A percentile compares a stretch with the other conserved stretches of the same genome.
phyloP scores from a whole-genome alignment of 2,329 filamentous ascomycete species.

The Venturia effusa region DNA sequence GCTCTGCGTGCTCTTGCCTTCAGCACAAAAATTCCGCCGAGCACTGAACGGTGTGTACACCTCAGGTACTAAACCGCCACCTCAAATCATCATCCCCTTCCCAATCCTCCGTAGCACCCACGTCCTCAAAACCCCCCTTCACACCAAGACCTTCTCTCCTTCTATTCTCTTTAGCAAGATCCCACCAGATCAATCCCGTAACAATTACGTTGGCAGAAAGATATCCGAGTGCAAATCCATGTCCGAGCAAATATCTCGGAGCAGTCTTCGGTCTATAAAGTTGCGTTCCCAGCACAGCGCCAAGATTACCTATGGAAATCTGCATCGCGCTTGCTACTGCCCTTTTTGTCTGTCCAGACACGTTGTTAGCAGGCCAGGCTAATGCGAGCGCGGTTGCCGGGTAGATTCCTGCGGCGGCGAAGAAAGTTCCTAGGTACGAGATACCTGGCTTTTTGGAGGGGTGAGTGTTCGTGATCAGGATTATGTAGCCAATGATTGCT shows the following conservation, averaged over 20 bases:
- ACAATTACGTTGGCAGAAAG: constrained; percentile 49
- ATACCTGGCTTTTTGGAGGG: constrained; percentile 41
- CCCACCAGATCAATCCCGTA: constrained; percentile 40
- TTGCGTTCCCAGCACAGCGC: constrained; percentile 59
- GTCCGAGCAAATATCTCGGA: constrained; percentile 34
- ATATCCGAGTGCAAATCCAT: constrained; percentile 49
- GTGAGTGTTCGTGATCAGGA: constrained; percentile 55
- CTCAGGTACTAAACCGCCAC: constrained; percentile 12
- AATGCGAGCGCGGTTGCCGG: constrained; percentile 51
- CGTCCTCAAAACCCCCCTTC: constrained; percentile 31
- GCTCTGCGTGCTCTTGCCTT: too few species aligned
- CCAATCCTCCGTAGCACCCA: constrained; percentile 44
- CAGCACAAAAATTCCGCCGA: too few species aligned
- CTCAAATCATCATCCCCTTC: constrained; percentile 48
- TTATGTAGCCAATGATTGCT: constrained; percentile 49
- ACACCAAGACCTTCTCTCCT: constrained; percentile 33
- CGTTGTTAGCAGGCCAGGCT: constrained; percentile 59
- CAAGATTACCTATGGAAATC: constrained; percentile 56
- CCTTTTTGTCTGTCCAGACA: constrained; percentile 58
- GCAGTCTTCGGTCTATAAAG: constrained; percentile 36
- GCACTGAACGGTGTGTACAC: too few species aligned
- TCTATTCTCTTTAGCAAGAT: constrained; percentile 48
- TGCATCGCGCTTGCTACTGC: constrained; percentile 57
- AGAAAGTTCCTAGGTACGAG: constrained; percentile 55
- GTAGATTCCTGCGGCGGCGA: constrained; percentile 57